phyloP scores from a whole-genome alignment of 2,329 filamentous ascomycete genomes.

The Kalmusia sp. region DNA sequence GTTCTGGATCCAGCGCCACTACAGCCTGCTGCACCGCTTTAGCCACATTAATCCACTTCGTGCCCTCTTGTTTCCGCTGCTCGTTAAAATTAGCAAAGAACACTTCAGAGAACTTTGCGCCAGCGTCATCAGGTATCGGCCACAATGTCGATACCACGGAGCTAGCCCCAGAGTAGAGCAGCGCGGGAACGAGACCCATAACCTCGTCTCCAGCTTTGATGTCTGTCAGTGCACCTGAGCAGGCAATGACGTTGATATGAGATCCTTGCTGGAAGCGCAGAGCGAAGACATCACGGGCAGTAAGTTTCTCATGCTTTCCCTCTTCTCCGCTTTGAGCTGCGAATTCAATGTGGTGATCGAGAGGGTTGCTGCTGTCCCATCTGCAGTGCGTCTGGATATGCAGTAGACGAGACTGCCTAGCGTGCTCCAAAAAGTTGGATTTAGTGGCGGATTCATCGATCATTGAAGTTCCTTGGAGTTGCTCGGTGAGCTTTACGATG shows the following conservation, averaged over 20 bases:
- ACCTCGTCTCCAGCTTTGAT: slow-evolving; percentile 10
- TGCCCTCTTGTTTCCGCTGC: background rate
- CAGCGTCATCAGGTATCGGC: background rate
- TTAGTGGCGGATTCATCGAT: slow-evolving; percentile 6
- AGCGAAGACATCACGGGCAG: slow-evolving; percentile 5
- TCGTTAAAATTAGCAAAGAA: background rate
- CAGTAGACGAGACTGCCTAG: background rate
- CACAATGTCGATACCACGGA: slow-evolving; percentile 10
- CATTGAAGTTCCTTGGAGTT: background rate
- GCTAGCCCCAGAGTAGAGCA: slow-evolving; percentile 10
- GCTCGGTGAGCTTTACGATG: background rate
- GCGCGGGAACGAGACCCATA: slow-evolving; percentile 12
- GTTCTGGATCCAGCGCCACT: background rate
- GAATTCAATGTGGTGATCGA: slow-evolving; percentile 10
- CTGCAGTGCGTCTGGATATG: slow-evolving; percentile 11
- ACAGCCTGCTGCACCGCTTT: background rate
- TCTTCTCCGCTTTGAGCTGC: background rate
- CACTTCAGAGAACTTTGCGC: background rate
- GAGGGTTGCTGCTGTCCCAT: slow-evolving; percentile 7
- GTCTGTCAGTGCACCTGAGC: slow-evolving; percentile 3
- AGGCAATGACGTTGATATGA: slow-evolving; percentile 11
- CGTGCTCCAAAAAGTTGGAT: background rate
- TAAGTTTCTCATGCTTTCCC: background rate
- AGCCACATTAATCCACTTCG: background rate
- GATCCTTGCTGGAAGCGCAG: slow-evolving; percentile 2